A percentile compares a stretch with the other conserved stretches of the same genome.
Evolutionary conservation across 2,329 filamentous ascomycete species (phyloP).

Genomic region (Xylaria sp.): DNA sequence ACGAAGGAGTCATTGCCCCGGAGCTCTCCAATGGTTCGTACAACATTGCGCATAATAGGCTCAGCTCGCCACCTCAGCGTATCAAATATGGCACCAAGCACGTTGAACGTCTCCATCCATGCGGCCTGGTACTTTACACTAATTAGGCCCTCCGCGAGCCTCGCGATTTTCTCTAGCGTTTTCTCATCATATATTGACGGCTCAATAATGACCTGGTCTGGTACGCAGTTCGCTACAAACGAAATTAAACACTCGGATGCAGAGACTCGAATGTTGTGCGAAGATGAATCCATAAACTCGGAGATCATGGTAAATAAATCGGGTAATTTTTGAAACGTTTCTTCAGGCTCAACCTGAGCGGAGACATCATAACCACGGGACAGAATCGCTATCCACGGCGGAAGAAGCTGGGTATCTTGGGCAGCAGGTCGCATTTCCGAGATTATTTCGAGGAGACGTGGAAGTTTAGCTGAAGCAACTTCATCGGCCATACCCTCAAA

Average conservation of each 20-base stretch:
- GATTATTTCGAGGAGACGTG: conserved; percentile 87
- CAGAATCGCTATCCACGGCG: conserved; percentile 94
- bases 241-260: conserved; percentile 95
- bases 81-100: conserved; percentile 86
- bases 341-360: conserved; percentile 83
- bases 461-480: conserved; percentile 85
- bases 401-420: conserved; percentile 92
- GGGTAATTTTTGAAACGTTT: conserved; percentile 90
- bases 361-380: conserved; percentile 95
- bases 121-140: conserved; percentile 92
- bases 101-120: conserved; percentile 93
- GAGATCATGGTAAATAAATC: conserved; percentile 82
- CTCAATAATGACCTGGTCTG: conserved; percentile 80
- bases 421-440: conserved; percentile 87
- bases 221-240: conserved; percentile 89
- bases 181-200: conserved; percentile 95
- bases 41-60: conserved; percentile 76
- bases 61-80: conserved; percentile 82
- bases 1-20: conserved; percentile 86
- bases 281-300: conserved; percentile 81
- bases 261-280: conserved; percentile 91
- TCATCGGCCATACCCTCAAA: conserved; percentile 90
- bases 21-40: conserved; percentile 83
- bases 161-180: conserved; percentile 79
- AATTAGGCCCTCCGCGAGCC: conserved; percentile 73